phyloP scores from a whole-genome alignment of 805 yeast genomes.

The Candida golubevii region DNA sequence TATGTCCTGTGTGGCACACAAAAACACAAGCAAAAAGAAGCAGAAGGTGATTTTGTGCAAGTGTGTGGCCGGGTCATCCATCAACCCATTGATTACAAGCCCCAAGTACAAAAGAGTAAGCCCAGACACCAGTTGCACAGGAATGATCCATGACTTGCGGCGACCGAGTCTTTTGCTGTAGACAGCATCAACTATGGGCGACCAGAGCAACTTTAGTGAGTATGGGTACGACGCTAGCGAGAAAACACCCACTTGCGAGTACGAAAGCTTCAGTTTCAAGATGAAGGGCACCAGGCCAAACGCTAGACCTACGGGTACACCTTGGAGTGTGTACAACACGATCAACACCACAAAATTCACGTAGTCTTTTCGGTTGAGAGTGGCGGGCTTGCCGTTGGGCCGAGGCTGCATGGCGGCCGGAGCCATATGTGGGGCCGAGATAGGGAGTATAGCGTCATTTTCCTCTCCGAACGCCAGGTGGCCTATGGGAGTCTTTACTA shows the following conservation, averaged over 20 bases:
- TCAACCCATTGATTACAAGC: conserved; percentile 40
- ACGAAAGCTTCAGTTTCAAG: conserved; percentile 74
- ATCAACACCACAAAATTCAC: conserved; percentile 58
- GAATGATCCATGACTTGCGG: conserved; percentile 90
- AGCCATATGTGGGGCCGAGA: neutral
- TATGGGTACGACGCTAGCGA: conserved; percentile 93
- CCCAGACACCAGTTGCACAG: conserved; percentile 82
- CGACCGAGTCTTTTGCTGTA: conserved; percentile 69
- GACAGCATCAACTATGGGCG: conserved; percentile 90
- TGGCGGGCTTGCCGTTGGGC: neutral
- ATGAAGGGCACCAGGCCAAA: conserved; percentile 93
- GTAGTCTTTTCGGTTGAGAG: conserved; percentile 13
- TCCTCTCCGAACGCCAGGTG: conserved; percentile 28
- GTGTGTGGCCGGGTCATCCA: conserved; percentile 47
- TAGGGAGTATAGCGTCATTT: conserved; percentile 35
- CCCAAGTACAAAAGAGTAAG: conserved; percentile 66
- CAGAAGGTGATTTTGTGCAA: conserved; percentile 57
- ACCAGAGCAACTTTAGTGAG: conserved; percentile 88
- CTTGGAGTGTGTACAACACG: conserved; percentile 78
- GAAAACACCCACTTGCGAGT: conserved; percentile 87
- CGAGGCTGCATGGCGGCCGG: neutral
- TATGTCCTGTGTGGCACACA: conserved; percentile 97
- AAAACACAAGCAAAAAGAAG: conserved; percentile 73
- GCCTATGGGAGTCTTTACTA: conserved; percentile 1
- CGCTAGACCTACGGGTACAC: conserved; percentile 95